Evolutionary conservation across 2,329 filamentous ascomycete genomes (phyloP), one percentile per base, ranked within the genome.

Genomic region (Trichoderma afroharzianum): DNA sequence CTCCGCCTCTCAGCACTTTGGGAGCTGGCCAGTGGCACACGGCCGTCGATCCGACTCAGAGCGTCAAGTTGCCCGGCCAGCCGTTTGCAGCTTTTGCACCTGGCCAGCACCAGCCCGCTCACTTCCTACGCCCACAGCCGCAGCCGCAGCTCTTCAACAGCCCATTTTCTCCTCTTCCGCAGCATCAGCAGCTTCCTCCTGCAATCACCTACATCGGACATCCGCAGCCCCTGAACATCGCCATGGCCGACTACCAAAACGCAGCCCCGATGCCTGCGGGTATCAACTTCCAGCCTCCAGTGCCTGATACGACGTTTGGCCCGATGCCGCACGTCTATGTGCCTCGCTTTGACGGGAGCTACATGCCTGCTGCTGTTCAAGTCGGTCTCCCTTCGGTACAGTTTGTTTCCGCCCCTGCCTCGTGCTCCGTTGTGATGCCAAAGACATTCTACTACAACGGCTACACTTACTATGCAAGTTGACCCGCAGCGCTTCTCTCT

Each of bases 241-340:
- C 75, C 73, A 82, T 82, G 81, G 81, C 79, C 68, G 80, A 81
- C 71, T 86, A 86, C 74, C 80, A 80, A 73, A 83, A 83, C 74
- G 73, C 80, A n/a, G 77, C 75, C n/a, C 84, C 82, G 74, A 81
- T 82, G 55, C 78, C 80, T 33, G 76, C 76, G 62, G 85, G 85
- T 68, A 77, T 86, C 63, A 85, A 87, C 77, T 90, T 87, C 75
- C 86, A 90, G 76, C 88, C 88, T 1, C 88, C 86, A 32, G 86
- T 88, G 18, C 87, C 87, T 4, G 86, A 88, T 74, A 88, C 87
- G 18, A 86, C 85, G 57, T 83, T 85, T 76, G 88, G 88, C 4
- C 84, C 87, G 2, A 86, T 87, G 71, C 76, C 83, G 32, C 87
- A 90, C 74, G 83, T 84, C 24, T 90, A 89, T 74, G 80, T 86